A percentile compares a stretch with the other conserved stretches of the same genome.
Conservation (phyloP, 495 filamentous ascomycete genomes). For the Penicillium pulvis region DNA sequence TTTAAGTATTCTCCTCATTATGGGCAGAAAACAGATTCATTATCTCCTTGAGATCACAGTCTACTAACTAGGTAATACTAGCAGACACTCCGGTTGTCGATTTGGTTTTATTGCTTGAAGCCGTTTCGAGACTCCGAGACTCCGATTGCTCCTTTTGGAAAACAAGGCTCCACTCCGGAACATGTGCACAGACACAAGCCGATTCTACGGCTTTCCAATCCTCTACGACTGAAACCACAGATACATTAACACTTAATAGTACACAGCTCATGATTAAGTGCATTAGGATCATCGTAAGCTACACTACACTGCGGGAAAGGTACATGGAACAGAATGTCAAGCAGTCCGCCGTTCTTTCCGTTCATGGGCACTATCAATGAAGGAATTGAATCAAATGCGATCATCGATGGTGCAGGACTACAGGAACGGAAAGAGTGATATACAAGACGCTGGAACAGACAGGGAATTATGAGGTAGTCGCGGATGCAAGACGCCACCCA, state of each 20-base stretch:
- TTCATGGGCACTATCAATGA: constrained; percentile 6
- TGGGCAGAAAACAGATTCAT: background rate
- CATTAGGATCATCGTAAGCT: constrained; percentile 27
- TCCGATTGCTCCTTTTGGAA: constrained; percentile 10
- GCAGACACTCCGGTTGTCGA: background rate
- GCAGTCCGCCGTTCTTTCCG: constrained; percentile 5
- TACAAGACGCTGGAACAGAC: constrained; percentile 29
- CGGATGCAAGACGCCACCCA: background rate
- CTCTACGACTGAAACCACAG: no score
- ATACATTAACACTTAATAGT: background rate
- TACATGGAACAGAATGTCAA: constrained; percentile 5
- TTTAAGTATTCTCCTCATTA: background rate
- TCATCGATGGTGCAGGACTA: constrained; percentile 11
- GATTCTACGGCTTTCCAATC: no score
- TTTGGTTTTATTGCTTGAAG: background rate
- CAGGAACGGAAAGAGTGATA: constrained; percentile 17
- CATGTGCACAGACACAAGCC: no score
- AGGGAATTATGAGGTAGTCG: constrained; percentile 1
- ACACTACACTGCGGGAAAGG: constrained; percentile 20
- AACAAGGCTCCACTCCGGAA: background rate
- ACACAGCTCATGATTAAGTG: constrained; percentile 13
- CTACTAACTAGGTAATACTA: background rate
- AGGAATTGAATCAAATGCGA: constrained; percentile 6
- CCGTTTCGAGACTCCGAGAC: constrained; percentile 11
- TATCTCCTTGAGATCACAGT: no score